These are phyloP conservation scores for Amoeboaphelidium occidentale DNA, from an alignment of 371 early-diverging fungal species.

Conservation along the genomic window DNA sequence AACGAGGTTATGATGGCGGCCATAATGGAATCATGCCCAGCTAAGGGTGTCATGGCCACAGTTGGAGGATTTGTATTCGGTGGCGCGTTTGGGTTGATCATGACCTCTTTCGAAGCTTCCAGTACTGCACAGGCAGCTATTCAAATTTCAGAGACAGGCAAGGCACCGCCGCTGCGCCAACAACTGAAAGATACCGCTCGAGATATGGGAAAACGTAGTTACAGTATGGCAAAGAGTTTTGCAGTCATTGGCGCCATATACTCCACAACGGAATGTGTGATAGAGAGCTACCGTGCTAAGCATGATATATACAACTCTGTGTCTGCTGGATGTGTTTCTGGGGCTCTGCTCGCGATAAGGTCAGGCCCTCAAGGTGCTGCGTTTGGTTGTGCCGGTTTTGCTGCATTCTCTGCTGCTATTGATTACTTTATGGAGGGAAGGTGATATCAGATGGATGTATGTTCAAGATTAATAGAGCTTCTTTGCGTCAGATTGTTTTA, in stretches of 20 bases:
- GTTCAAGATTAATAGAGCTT: no score
- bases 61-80: conserved; percentile 70
- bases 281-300: conserved; percentile 85
- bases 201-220: conserved; percentile 63
- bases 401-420: conserved; percentile 79
- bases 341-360: conserved; percentile 55
- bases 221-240: conserved; percentile 74
- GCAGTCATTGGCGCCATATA: conserved; percentile 73
- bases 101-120: conserved; percentile 60
- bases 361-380: conserved; percentile 15
- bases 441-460: no score
- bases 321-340: conserved; percentile 77
- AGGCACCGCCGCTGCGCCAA: conserved; percentile 42
- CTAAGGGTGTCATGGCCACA: conserved; percentile 43
- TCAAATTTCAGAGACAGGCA: conserved; percentile 11
- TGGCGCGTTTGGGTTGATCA: conserved; percentile 70
- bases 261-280: conserved; percentile 73
- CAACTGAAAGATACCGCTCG: conserved; percentile 4
- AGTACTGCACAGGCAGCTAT: conserved; percentile 12
- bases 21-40: conserved; percentile 42
- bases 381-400: conserved; percentile 75
- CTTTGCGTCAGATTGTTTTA: no score
- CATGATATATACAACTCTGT: conserved; percentile 73
- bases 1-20: not conserved
- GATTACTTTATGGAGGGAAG: conserved; percentile 36